Evolutionary conservation across 2,329 filamentous ascomycete species (phyloP).

Genomic region (Colletotrichum sp.): DNA sequence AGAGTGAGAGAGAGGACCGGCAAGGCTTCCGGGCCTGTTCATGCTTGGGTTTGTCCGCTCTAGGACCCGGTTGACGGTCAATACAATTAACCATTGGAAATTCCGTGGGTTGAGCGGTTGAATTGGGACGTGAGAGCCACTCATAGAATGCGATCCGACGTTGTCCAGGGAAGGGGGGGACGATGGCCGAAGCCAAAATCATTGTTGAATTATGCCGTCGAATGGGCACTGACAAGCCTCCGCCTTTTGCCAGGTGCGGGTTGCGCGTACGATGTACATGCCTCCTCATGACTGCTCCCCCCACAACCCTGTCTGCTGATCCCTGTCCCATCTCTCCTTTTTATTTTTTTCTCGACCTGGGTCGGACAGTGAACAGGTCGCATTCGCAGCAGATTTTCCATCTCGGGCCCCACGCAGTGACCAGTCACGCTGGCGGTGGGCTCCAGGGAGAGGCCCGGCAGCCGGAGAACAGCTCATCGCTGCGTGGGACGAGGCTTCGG

Average conservation of each 20-base stretch:
- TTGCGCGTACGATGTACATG: slow-evolving; percentile 6
- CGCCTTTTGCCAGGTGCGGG: neutral
- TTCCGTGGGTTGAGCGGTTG: neutral
- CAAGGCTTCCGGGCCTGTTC: neutral
- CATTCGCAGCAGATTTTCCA: slow-evolving; percentile 14
- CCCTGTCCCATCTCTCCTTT: slow-evolving; percentile 10
- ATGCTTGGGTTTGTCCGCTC: neutral
- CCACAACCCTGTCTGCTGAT: slow-evolving; percentile 9
- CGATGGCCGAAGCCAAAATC: neutral
- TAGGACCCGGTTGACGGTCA: neutral
- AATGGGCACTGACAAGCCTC: neutral
- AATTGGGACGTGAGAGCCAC: neutral
- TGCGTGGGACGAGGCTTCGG: slow-evolving; percentile 9
- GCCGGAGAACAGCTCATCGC: slow-evolving; percentile 15
- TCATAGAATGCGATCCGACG: slow-evolving; percentile 1
- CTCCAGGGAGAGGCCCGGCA: slow-evolving; percentile 14
- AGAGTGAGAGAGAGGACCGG: neutral
- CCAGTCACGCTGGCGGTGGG: slow-evolving; percentile 13
- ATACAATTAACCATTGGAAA: neutral
- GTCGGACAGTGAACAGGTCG: slow-evolving; percentile 2
- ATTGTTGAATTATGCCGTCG: slow-evolving; percentile 10
- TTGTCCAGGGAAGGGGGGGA: neutral
- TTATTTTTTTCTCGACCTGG: neutral
- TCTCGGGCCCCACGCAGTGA: neutral
- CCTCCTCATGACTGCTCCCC: neutral